These are phyloP conservation scores for Xerocomus spinulosus DNA, from an alignment of 768 basidiomycete species.

Conservation along the genomic window DNA sequence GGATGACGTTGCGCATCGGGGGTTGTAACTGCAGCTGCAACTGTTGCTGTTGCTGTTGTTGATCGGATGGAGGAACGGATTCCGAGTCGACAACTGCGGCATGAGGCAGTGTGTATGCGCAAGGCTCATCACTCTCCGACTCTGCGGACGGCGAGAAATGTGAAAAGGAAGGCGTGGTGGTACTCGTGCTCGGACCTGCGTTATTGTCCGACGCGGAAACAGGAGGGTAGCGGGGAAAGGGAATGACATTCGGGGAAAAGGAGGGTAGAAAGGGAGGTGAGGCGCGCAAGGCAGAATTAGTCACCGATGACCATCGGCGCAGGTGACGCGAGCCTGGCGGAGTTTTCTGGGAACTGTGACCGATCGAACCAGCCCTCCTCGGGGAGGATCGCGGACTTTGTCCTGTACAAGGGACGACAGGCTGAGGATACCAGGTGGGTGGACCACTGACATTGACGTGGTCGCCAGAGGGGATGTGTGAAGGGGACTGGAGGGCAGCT, in stretches of 20 bases:
- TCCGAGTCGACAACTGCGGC: constrained; percentile 20
- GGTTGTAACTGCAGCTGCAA: constrained; percentile 1
- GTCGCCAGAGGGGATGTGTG: constrained; percentile 14
- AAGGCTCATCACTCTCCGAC: constrained; percentile 21
- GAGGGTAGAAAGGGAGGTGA: constrained; percentile 16
- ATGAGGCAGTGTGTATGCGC: constrained; percentile 12
- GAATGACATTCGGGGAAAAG: constrained; percentile 9
- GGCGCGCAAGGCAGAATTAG: constrained; percentile 23
- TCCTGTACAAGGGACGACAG: constrained; percentile 11
- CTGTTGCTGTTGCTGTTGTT: constrained; percentile 1
- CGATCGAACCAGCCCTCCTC: constrained; percentile 31
- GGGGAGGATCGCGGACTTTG: constrained; percentile 32
- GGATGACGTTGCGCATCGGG: constrained; percentile 16
- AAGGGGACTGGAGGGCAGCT: constrained; percentile 17
- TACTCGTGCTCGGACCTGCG: background rate
- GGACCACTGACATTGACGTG: constrained; percentile 13
- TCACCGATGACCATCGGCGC: constrained; percentile 31
- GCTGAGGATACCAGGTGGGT: constrained; percentile 21
- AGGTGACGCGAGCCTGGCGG: constrained; percentile 27
- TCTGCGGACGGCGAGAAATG: constrained; percentile 20
- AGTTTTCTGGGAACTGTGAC: constrained; percentile 27
- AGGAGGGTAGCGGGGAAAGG: constrained; percentile 19
- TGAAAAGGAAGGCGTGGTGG: constrained; percentile 1
- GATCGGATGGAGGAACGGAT: background rate
- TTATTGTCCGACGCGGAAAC: constrained; percentile 8